Conservation (phyloP, 2,329 filamentous ascomycete genomes). For the Cercospora sesami region DNA sequence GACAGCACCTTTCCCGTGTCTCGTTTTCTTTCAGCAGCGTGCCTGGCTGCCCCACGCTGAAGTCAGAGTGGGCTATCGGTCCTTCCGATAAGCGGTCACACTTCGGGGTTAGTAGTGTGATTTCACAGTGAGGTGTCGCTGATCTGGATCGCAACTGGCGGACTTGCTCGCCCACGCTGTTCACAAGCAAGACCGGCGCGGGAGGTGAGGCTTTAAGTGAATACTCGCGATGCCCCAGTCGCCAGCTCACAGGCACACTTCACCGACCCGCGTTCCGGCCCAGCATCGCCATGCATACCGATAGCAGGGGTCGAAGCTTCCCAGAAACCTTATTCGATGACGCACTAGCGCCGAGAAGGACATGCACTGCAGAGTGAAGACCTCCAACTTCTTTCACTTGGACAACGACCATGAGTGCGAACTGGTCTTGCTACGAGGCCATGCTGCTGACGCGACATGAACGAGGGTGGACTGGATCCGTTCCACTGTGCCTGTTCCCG, state of each 20-base stretch:
- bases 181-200: neutral
- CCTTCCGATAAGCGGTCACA: constrained; percentile 7
- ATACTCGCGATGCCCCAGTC: neutral
- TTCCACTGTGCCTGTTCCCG: neutral
- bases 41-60: constrained; percentile 12
- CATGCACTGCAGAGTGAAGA: neutral
- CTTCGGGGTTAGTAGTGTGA: constrained; percentile 3
- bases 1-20: neutral
- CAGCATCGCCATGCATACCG: neutral
- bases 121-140: constrained; percentile 2
- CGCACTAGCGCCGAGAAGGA: constrained; percentile 5
- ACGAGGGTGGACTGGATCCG: neutral
- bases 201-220: neutral
- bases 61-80: constrained; percentile 12
- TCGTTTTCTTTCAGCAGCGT: constrained; percentile 5
- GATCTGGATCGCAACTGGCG: neutral
- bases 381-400: neutral
- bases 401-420: neutral
- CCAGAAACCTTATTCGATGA: constrained; percentile 6
- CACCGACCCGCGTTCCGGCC: constrained; percentile 10
- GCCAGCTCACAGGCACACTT: constrained; percentile 7
- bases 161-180: neutral
- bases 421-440: neutral
- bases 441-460: neutral
- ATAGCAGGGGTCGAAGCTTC: neutral